These are phyloP conservation scores for Eucalyptus melliodora DNA, from an alignment of 345 rosid genomes.

Conservation along the genomic window DNA sequence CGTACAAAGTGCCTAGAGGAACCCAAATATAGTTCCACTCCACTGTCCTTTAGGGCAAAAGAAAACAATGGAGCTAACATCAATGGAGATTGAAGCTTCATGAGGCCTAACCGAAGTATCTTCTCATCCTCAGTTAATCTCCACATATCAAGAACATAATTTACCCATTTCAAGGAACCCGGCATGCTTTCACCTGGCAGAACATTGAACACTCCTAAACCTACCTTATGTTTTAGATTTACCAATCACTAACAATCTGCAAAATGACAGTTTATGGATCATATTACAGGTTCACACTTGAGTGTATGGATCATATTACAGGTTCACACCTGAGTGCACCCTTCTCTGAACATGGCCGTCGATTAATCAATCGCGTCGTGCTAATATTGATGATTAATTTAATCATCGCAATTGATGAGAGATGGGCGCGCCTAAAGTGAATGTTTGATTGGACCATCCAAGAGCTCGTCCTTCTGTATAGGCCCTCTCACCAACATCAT, in stretches of 20 bases:
- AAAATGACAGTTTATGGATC: not conserved
- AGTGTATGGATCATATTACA: not conserved
- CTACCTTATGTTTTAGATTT: not conserved
- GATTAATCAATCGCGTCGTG: not conserved
- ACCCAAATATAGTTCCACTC: not conserved
- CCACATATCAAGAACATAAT: not conserved
- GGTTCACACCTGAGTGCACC: not conserved
- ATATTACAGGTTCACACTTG: not conserved
- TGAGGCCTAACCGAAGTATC: not conserved
- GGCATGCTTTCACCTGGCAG: not conserved
- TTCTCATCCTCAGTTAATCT: not conserved
- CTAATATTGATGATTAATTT: not conserved
- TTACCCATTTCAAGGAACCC: not conserved
- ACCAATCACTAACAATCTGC: not conserved
- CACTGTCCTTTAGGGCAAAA: not conserved
- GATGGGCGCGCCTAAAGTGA: not conserved
- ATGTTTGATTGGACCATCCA: not conserved
- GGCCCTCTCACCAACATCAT: not conserved
- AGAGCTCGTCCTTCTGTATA: not conserved
- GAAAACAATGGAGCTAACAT: not conserved
- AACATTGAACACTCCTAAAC: not conserved
- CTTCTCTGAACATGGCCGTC: not conserved
- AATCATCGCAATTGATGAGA: not conserved
- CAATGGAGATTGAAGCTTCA: not conserved
- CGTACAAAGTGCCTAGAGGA: not conserved